Percentiles rank a stretch among this genome's conserved stretches.
Conservation (phyloP, 768 basidiomycete species). For the Calocera viscosa region DNA sequence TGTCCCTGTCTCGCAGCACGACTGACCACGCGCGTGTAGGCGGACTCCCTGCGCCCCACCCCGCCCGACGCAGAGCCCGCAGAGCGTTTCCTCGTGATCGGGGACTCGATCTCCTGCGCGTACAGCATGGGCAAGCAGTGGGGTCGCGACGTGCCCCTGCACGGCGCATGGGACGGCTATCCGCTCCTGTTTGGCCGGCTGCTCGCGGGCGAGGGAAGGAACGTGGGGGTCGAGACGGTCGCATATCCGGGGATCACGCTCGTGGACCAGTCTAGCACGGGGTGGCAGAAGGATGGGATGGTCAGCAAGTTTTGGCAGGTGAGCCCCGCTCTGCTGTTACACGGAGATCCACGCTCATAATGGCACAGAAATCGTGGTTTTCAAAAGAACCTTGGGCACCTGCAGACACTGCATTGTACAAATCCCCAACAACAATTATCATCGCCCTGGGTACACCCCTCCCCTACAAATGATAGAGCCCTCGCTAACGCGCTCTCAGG, state of each 20-base stretch:
- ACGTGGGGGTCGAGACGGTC: not conserved
- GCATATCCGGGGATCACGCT: not conserved
- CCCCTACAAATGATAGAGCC: not conserved
- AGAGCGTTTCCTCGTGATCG: not conserved
- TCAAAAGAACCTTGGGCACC: not conserved
- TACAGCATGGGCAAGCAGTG: not conserved
- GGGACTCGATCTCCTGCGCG: conserved; percentile 2
- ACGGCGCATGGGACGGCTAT: not conserved
- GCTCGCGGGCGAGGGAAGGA: not conserved
- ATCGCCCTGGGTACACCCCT: not conserved
- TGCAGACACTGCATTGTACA: not conserved
- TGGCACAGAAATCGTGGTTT: not conserved
- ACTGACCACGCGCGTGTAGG: not conserved
- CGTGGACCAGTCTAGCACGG: not conserved
- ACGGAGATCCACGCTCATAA: not conserved
- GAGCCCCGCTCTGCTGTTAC: not conserved
- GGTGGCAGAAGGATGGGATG: not conserved
- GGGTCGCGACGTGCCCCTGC: not conserved
- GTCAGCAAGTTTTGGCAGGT: conserved; percentile 4
- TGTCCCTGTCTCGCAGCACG: not conserved
- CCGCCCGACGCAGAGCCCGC: not conserved
- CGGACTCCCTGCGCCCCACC: not conserved
- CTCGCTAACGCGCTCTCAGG: not conserved
- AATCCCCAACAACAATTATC: not conserved
- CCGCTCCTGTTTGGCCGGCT: not conserved